phyloP scores from a whole-genome alignment of 1,284 basidiomycete genomes.

The Moesziomyces aphidis region DNA sequence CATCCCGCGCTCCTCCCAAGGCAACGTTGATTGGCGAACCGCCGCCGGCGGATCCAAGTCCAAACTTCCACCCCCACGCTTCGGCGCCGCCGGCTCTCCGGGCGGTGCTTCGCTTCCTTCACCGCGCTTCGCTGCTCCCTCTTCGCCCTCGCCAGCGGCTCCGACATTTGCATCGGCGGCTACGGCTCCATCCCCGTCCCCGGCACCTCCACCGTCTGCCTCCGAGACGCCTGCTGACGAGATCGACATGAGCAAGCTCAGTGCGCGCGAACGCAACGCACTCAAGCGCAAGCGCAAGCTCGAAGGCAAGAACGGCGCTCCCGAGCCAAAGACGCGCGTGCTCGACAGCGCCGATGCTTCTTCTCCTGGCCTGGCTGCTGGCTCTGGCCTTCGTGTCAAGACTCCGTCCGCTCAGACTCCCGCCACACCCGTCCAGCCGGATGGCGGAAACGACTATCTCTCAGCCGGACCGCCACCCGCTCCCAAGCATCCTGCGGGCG shows the following conservation, averaged over 20 bases:
- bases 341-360: constrained; percentile 70
- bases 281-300: constrained; percentile 90
- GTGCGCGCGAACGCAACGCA: constrained; percentile 85
- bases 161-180: constrained; percentile 17
- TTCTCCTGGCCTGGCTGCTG: constrained; percentile 15
- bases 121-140: constrained; percentile 24
- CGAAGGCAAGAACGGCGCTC: constrained; percentile 72
- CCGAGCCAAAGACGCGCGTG: constrained; percentile 38
- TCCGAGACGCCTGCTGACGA: constrained; percentile 43
- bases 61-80: constrained; percentile 37
- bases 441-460: constrained; percentile 30
- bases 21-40: constrained; percentile 46
- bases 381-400: constrained; percentile 32
- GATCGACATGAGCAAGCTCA: constrained; percentile 62
- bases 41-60: constrained; percentile 37
- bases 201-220: constrained; percentile 10
- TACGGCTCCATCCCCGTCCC: constrained; percentile 27
- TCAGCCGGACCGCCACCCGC: constrained; percentile 24
- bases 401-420: constrained; percentile 39
- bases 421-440: constrained; percentile 26
- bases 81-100: constrained; percentile 15
- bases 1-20: constrained; percentile 21
- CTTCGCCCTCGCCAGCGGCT: constrained; percentile 27
- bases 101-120: constrained; percentile 19
- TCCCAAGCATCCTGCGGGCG: constrained; percentile 43